A percentile compares a stretch with the other conserved stretches of the same genome.
Conservation (phyloP, 345 rosid species). For the Noccaea caerulescens region DNA sequence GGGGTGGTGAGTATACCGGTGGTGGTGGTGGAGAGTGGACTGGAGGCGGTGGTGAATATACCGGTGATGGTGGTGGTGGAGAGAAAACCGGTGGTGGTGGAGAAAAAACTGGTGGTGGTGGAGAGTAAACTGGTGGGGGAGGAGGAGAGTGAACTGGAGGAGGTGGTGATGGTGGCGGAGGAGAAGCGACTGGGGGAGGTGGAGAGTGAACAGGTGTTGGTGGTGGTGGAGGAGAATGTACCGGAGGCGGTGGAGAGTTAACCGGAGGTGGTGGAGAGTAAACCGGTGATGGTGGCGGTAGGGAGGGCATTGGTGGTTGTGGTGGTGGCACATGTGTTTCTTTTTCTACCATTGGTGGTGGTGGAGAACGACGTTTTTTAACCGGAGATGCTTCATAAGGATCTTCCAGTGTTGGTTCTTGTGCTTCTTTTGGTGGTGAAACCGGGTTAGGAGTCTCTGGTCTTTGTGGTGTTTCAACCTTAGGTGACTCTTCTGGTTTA, state of each 20-base stretch:
- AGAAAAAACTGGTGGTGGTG: constrained; percentile 11
- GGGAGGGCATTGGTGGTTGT: constrained; percentile 32
- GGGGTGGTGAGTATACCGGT: constrained; percentile 27
- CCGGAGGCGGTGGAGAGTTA: background rate
- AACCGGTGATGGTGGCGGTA: constrained; percentile 13
- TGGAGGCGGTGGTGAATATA: constrained; percentile 26
- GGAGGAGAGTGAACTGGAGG: constrained; percentile 8
- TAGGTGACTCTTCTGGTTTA: constrained; percentile 21
- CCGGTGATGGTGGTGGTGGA: constrained; percentile 10
- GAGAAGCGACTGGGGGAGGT: constrained; percentile 8
- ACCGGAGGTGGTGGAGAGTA: constrained; percentile 9
- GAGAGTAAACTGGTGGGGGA: constrained; percentile 17
- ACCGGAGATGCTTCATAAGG: constrained; percentile 35
- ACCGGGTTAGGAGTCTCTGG: constrained; percentile 22
- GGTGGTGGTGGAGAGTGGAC: constrained; percentile 36
- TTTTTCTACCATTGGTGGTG: constrained; percentile 34
- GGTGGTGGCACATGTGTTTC: constrained; percentile 31
- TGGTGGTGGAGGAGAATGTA: constrained; percentile 11
- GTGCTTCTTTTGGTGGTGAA: constrained; percentile 33
- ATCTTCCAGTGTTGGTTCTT: constrained; percentile 5
- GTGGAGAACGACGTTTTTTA: constrained; percentile 35
- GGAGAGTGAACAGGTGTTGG: constrained; percentile 1
- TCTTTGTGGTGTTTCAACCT: constrained; percentile 26
- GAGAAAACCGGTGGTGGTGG: constrained; percentile 27
- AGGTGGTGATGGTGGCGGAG: constrained; percentile 6